Conservation (phyloP, 306 rosid genomes). For the Phaseolus lunatus region DNA sequence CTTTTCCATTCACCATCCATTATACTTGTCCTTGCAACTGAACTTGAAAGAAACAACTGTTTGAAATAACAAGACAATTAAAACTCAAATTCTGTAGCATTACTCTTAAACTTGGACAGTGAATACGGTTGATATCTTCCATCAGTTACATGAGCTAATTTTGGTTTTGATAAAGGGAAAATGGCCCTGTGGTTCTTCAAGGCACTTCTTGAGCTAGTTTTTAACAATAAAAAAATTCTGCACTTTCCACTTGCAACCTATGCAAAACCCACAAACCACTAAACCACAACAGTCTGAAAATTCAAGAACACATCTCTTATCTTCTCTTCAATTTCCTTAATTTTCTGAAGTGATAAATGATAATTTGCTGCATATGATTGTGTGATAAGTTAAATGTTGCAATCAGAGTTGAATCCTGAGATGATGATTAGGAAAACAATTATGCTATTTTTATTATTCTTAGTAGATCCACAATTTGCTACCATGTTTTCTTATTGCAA, state of each 20-base stretch:
- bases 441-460: background rate
- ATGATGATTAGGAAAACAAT: background rate
- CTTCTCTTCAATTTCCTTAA: background rate
- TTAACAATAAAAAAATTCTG: slow-evolving; percentile 62
- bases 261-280: slow-evolving; percentile 29
- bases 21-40: background rate
- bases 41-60: slow-evolving; percentile 19
- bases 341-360: background rate
- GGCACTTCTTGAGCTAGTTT: slow-evolving; percentile 58
- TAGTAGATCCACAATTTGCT: background rate
- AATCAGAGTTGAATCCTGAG: background rate
- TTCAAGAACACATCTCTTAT: background rate
- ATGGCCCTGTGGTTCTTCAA: slow-evolving; percentile 63
- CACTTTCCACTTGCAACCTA: slow-evolving; percentile 71
- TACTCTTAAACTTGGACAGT: slow-evolving; percentile 65
- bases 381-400: background rate
- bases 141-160: slow-evolving; percentile 71
- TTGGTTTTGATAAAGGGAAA: slow-evolving; percentile 55
- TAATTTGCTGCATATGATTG: background rate
- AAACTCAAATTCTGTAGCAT: slow-evolving; percentile 52
- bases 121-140: slow-evolving; percentile 71
- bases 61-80: slow-evolving; percentile 61
- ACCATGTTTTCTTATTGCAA: background rate
- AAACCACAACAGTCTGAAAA: slow-evolving; percentile 42
- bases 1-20: too few relatives aligned